A percentile compares a stretch with the other conserved stretches of the same genome.
These are phyloP conservation scores for Phylloporus sp. DNA, from an alignment of 768 basidiomycete genomes.

Conservation along the genomic window DNA sequence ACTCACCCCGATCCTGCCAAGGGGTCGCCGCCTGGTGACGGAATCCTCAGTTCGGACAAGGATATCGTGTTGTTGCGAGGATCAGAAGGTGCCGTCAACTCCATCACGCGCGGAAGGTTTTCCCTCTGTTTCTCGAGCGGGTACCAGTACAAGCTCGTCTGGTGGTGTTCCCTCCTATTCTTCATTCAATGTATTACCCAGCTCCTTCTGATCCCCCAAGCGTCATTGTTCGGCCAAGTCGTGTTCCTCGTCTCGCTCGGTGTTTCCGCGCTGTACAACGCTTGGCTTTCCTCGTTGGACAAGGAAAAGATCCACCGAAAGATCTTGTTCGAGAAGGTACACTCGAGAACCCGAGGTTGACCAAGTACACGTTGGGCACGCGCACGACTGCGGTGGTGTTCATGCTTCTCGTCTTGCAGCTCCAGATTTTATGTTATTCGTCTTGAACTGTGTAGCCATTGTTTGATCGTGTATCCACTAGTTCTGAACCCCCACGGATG, in stretches of 20 bases:
- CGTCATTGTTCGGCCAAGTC: slow-evolving; percentile 26
- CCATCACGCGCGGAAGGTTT: slow-evolving; percentile 21
- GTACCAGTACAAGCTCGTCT: slow-evolving; percentile 10
- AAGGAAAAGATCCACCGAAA: slow-evolving; percentile 14
- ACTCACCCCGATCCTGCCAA: slow-evolving; percentile 21
- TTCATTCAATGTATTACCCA: slow-evolving; percentile 24
- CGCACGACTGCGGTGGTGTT: slow-evolving; percentile 18
- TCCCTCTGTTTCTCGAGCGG: slow-evolving; percentile 17
- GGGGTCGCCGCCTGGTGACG: slow-evolving; percentile 26
- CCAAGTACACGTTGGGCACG: slow-evolving; percentile 13
- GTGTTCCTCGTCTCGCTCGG: slow-evolving; percentile 28
- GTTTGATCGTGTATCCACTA: too few species aligned
- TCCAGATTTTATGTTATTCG: too few species aligned
- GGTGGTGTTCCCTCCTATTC: slow-evolving; percentile 22
- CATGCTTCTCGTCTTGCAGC: slow-evolving; percentile 8
- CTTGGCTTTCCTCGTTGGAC: slow-evolving; percentile 28
- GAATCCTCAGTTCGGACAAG: slow-evolving; percentile 16
- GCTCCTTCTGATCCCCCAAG: slow-evolving; percentile 30
- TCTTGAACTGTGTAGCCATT: too few species aligned
- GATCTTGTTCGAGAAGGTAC: slow-evolving; percentile 8
- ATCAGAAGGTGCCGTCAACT: slow-evolving; percentile 25
- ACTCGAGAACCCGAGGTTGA: slow-evolving; percentile 12
- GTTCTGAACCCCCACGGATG: too few species aligned
- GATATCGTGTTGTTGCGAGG: slow-evolving; percentile 27
- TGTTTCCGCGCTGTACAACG: slow-evolving; percentile 26